These are phyloP conservation scores for Cyberlindnera suaveolens DNA, from an alignment of 805 yeast species.

Conservation along the genomic window DNA sequence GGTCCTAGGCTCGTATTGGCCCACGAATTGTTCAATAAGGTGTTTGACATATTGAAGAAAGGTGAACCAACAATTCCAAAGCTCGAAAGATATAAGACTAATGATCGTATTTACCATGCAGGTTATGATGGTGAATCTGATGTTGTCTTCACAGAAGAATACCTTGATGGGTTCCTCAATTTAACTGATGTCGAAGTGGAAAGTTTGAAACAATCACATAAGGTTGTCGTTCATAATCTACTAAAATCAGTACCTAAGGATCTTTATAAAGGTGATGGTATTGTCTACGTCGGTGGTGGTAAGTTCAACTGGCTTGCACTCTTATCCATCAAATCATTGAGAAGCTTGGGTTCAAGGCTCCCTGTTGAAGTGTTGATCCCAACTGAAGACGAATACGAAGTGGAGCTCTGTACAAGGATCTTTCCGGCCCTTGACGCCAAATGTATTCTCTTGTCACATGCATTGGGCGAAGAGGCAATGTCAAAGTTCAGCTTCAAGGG, in stretches of 20 bases:
- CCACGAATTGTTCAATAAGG: conserved; percentile 35
- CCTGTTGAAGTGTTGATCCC: conserved; percentile 76
- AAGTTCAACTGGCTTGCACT: conserved; percentile 50
- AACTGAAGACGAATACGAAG: conserved; percentile 58
- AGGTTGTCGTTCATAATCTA: conserved; percentile 36
- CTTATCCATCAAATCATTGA: conserved; percentile 40
- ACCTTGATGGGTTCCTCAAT: conserved; percentile 43
- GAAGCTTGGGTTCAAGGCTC: conserved; percentile 42
- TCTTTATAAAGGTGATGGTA: conserved; percentile 48
- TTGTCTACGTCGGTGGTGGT: conserved; percentile 62
- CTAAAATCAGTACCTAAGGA: conserved; percentile 42
- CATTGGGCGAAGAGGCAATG: conserved; percentile 51
- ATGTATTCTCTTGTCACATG: conserved; percentile 58
- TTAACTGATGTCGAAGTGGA: conserved; percentile 36
- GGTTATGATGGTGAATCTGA: conserved; percentile 37
- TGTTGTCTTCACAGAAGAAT: conserved; percentile 46
- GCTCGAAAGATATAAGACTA: conserved; percentile 38
- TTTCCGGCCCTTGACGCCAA: conserved; percentile 58
- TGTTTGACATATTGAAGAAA: conserved; percentile 35
- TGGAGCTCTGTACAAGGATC: conserved; percentile 53
- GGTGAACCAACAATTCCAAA: conserved; percentile 40
- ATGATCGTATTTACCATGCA: conserved; percentile 47
- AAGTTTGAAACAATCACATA: conserved; percentile 43
- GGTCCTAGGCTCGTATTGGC: conserved; percentile 30
- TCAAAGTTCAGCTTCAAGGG: conserved; percentile 46